These are phyloP conservation scores for Xylaria hypoxylon DNA, from an alignment of 2,329 filamentous ascomycete species.

Conservation along the genomic window DNA sequence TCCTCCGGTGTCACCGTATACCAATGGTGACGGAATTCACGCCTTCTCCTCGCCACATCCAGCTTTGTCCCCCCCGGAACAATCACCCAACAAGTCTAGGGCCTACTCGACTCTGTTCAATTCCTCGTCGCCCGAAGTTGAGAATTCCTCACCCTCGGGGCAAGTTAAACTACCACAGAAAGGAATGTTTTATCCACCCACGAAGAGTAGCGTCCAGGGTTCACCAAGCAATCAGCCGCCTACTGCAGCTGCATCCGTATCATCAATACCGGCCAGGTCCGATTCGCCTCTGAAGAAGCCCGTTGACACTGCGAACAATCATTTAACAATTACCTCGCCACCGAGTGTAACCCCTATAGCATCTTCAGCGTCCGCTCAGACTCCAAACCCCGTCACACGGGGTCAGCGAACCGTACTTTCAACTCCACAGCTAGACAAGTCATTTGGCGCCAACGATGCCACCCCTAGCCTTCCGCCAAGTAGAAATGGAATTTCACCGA, in stretches of 20 bases:
- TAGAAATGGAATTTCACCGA: conserved; percentile 63
- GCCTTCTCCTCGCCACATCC: conserved; percentile 60
- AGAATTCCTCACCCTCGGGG: conserved; percentile 31
- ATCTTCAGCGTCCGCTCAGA: conserved; percentile 40
- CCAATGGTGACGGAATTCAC: conserved; percentile 52
- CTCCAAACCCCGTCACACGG: conserved; percentile 41
- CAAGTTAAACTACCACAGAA: conserved; percentile 47
- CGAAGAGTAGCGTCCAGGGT: conserved; percentile 41
- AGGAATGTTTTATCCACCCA: conserved; percentile 50
- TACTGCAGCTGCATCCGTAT: conserved; percentile 39
- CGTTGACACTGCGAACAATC: conserved; percentile 42
- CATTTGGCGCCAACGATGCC: conserved; percentile 46
- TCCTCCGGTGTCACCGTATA: conserved; percentile 46
- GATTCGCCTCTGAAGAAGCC: conserved; percentile 49
- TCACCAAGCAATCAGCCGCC: conserved; percentile 42
- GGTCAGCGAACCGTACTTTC: conserved; percentile 42
- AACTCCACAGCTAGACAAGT: conserved; percentile 53
- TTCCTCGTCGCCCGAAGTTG: conserved; percentile 48
- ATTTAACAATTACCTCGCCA: conserved; percentile 45
- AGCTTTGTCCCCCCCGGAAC: conserved; percentile 55
- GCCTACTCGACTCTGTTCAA: conserved; percentile 55
- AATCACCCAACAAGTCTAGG: conserved; percentile 56
- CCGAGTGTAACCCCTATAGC: conserved; percentile 45
- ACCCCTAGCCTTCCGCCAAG: conserved; percentile 58
- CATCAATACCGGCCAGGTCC: conserved; percentile 42